Conservation (phyloP, 768 basidiomycete genomes). For the Gelatoporia subvermispora region DNA sequence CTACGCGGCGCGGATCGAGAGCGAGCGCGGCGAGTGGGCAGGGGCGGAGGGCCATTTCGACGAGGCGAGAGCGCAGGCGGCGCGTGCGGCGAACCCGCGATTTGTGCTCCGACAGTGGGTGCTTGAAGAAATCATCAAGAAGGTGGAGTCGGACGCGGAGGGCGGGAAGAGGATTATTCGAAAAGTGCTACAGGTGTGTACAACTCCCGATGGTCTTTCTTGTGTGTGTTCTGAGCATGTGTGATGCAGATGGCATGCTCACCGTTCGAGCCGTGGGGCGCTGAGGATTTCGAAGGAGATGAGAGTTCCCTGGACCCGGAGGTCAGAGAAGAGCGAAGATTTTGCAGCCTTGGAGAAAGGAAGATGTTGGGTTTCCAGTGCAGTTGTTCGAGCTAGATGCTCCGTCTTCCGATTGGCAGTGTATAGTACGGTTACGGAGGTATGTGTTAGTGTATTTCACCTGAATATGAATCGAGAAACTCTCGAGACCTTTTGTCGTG, state of each 20-base stretch:
- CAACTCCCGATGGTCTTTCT: background rate
- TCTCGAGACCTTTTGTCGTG: too few species aligned
- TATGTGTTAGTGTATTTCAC: too few species aligned
- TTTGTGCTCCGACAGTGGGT: slow-evolving; percentile 96
- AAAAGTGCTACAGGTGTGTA: slow-evolving; percentile 75
- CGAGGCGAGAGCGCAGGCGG: slow-evolving; percentile 42
- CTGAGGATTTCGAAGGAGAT: slow-evolving; percentile 46
- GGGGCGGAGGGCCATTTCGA: slow-evolving; percentile 27
- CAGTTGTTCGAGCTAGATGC: slow-evolving; percentile 81
- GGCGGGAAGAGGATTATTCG: slow-evolving; percentile 65
- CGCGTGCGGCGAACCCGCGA: slow-evolving; percentile 71
- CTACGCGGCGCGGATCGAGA: slow-evolving; percentile 55
- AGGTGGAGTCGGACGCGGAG: slow-evolving; percentile 60
- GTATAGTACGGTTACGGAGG: too few species aligned
- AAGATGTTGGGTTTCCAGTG: slow-evolving; percentile 87
- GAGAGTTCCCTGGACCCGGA: slow-evolving; percentile 51
- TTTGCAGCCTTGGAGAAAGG: slow-evolving; percentile 74
- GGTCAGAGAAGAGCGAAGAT: slow-evolving; percentile 63
- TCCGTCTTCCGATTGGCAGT: too few species aligned
- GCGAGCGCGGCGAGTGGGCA: slow-evolving; percentile 46
- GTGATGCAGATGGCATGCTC: slow-evolving; percentile 70
- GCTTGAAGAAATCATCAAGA: slow-evolving; percentile 84
- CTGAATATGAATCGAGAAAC: too few species aligned
- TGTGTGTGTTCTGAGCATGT: background rate
- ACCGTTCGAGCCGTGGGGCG: slow-evolving; percentile 88